Evolutionary conservation across 768 basidiomycete genomes (phyloP).

Genomic region (Xerocomellus intermedius): DNA sequence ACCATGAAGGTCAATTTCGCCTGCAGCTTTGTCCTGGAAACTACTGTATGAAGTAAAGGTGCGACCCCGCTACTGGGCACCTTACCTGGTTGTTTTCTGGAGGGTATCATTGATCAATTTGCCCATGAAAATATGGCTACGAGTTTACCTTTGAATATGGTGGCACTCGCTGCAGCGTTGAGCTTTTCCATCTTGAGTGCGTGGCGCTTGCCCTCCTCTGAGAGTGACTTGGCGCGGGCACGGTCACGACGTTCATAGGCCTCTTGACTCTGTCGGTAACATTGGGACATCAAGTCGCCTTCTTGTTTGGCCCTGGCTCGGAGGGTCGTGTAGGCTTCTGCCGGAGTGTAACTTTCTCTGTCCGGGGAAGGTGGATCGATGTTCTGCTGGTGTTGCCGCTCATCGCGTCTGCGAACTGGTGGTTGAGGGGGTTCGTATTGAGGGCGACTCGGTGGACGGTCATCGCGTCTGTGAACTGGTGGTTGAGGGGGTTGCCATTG

Average conservation of each 20-base stretch:
- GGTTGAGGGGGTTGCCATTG: background rate
- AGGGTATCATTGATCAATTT: background rate
- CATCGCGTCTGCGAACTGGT: conserved; percentile 6
- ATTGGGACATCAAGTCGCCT: conserved; percentile 70
- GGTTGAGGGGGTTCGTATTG: background rate
- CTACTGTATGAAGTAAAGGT: conserved; percentile 1
- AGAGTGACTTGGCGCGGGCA: conserved; percentile 76
- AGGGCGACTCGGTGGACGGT: background rate
- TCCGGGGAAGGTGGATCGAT: background rate
- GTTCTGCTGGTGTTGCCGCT: conserved; percentile 1
- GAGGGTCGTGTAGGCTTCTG: conserved; percentile 52
- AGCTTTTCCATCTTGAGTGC: conserved; percentile 69
- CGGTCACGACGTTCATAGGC: conserved; percentile 75
- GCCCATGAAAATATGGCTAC: conserved; percentile 9
- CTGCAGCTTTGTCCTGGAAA: conserved; percentile 54
- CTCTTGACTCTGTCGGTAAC: conserved; percentile 63
- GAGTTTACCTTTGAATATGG: conserved; percentile 66
- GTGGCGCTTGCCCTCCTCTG: conserved; percentile 76
- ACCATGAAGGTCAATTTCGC: conserved; percentile 87
- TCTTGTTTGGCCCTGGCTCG: conserved; percentile 74
- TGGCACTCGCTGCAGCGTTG: conserved; percentile 77
- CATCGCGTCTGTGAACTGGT: conserved; percentile 6
- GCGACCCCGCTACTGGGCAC: background rate
- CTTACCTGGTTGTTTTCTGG: conserved; percentile 74
- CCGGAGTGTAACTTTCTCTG: background rate